A percentile compares a stretch with the other conserved stretches of the same genome.
Evolutionary conservation across 2,329 filamentous ascomycete genomes (phyloP).

Genomic region (Ceratocystis ficicola): DNA sequence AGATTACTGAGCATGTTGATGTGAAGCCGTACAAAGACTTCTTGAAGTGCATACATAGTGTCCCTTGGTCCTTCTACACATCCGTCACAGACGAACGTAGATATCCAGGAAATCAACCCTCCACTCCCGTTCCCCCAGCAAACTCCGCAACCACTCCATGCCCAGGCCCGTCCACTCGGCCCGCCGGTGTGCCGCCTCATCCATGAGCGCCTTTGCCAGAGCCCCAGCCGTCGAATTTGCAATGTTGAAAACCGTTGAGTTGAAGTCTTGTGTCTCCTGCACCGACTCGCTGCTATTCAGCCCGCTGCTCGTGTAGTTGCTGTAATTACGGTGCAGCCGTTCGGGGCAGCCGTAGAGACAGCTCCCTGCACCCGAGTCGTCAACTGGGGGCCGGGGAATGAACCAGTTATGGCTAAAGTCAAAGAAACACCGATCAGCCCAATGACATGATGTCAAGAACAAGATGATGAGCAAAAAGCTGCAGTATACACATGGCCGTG

Average conservation of each 20-base stretch:
- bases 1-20: not conserved
- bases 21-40: not conserved
- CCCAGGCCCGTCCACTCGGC: slow-evolving; percentile 65
- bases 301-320: slow-evolving; percentile 23
- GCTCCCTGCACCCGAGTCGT: slow-evolving; percentile 20
- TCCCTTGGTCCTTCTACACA: not conserved
- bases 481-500: slow-evolving; percentile 95
- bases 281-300: not conserved
- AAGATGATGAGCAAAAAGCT: slow-evolving; percentile 90
- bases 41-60: not conserved
- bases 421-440: slow-evolving; percentile 84
- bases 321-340: slow-evolving; percentile 21
- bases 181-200: slow-evolving; percentile 43
- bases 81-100: slow-evolving; percentile 56
- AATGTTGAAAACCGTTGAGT: slow-evolving; percentile 41
- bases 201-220: slow-evolving; percentile 53
- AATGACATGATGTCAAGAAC: slow-evolving; percentile 82
- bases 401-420: slow-evolving; percentile 92
- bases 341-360: slow-evolving; percentile 19
- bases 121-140: slow-evolving; percentile 78
- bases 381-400: slow-evolving; percentile 48
- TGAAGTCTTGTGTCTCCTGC: slow-evolving; percentile 32
- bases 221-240: slow-evolving; percentile 59
- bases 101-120: slow-evolving; percentile 84
- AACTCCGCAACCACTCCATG: slow-evolving; percentile 71